A percentile compares a stretch with the other conserved stretches of the same genome.
Conservation (phyloP, 202 grass and related monocot species). For the Eragrostis tef region DNA sequence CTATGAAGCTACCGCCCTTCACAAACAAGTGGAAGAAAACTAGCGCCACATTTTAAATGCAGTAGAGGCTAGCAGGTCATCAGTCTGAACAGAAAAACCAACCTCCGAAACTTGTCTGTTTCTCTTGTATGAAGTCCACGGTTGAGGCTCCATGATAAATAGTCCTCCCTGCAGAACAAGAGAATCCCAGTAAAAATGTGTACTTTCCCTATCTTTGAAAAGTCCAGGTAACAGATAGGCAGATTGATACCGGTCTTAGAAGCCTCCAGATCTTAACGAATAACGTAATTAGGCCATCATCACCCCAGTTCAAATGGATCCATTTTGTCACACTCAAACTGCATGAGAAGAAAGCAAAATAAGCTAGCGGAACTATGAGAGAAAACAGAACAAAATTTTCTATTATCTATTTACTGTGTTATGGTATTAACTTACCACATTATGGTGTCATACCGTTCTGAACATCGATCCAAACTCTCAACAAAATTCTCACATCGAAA, state of each 20-base stretch:
- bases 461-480: conserved; percentile 49
- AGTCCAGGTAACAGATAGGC: conserved; percentile 35
- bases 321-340: conserved; percentile 99
- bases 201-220: conserved; percentile 18
- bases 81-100: conserved; percentile 37
- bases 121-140: conserved; percentile 90
- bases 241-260: conserved; percentile 72
- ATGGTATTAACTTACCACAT: conserved; percentile 73
- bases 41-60: background rate
- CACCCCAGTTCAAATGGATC: conserved; percentile 99
- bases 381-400: background rate
- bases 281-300: conserved; percentile 84
- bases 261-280: conserved; percentile 92
- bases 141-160: conserved; percentile 92
- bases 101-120: conserved; percentile 81
- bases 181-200: background rate
- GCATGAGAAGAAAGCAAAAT: conserved; percentile 48
- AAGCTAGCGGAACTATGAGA: background rate
- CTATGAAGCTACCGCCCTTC: background rate
- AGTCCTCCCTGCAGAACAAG: conserved; percentile 72
- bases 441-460: conserved; percentile 86
- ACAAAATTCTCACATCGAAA: conserved; percentile 90
- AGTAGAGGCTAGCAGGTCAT: background rate
- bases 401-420: background rate
- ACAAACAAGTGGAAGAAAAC: background rate